Evolutionary conservation across 176 grass and related monocot species (phyloP), one percentile per base, ranked within the genome.

Genomic region (Triticum turgidum): DNA sequence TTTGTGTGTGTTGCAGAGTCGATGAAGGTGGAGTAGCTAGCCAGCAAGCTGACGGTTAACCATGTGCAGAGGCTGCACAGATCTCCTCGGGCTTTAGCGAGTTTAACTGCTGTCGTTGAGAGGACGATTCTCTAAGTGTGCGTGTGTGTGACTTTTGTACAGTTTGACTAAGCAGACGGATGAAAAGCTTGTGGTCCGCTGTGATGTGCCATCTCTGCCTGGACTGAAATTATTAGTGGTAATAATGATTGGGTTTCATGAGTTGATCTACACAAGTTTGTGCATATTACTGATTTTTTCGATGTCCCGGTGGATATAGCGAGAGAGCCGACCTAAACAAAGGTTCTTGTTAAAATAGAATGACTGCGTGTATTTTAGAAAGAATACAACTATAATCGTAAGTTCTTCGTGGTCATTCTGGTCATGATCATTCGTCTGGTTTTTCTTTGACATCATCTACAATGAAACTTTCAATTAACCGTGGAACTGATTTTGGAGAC

Each of bases 1-100:
- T 30, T 30, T 30, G 29, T 30, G 29, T 30, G 29, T 65, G 27
- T 67, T 83, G 37, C 83, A 94, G 94, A 86, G 80, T 87, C 86
- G 20, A 89, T 89, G 85, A 90, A 89, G 85, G 66, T 72, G 83
- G 90, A 92, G 58, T 90, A 84, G 87, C 22, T 17, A 76, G 82
- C 10, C 58, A 38, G 54, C 33, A 75, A 74, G 75, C 13, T 54
- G 14, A 85, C 85, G 59, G 29, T 49, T 66, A 58, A 58, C 54
- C 18, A 14, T 63, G 32, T 41, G 32, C 56, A 85, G 37, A 29
- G 83, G 71, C 63, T 85, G 73, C 78, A 44, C 42, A 68, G 54
- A 72, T 83, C 73, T 86, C 74, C 38, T 34, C 65, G 41, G 54
- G 69, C 54, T 84, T 62, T 62, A 71, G 75, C 73, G 29, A 76